Conservation (phyloP, 2,329 filamentous ascomycete genomes). For the Endothia cerciana region DNA sequence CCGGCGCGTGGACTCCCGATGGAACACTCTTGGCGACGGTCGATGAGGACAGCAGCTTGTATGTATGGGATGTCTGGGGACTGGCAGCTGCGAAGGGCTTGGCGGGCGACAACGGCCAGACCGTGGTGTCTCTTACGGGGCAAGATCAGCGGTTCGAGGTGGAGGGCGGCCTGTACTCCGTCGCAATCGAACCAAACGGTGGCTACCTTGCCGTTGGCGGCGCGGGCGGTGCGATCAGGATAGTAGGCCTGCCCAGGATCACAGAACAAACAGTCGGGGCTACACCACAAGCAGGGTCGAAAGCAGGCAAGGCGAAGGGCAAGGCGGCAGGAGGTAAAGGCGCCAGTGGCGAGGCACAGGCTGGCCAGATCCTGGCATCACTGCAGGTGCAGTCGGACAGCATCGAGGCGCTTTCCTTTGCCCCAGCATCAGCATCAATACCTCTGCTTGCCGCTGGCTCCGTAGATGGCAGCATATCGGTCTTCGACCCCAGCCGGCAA, state of each 20-base stretch:
- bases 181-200: slow-evolving; percentile 80
- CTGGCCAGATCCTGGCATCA: slow-evolving; percentile 73
- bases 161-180: slow-evolving; percentile 87
- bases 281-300: slow-evolving; percentile 28
- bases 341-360: slow-evolving; percentile 39
- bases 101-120: slow-evolving; percentile 57
- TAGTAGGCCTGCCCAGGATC: slow-evolving; percentile 79
- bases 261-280: slow-evolving; percentile 31
- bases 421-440: slow-evolving; percentile 50
- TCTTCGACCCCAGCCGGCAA: slow-evolving; percentile 84
- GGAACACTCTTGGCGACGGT: slow-evolving; percentile 87
- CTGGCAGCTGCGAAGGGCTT: slow-evolving; percentile 65
- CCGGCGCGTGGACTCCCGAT: slow-evolving; percentile 88
- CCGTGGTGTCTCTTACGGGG: slow-evolving; percentile 76
- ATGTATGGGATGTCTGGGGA: slow-evolving; percentile 92
- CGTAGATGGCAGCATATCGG: slow-evolving; percentile 76
- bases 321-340: slow-evolving; percentile 33
- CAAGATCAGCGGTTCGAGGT: slow-evolving; percentile 90
- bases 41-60: slow-evolving; percentile 83
- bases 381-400: slow-evolving; percentile 76
- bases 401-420: slow-evolving; percentile 77
- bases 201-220: slow-evolving; percentile 85
- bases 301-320: slow-evolving; percentile 32
- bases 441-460: slow-evolving; percentile 64
- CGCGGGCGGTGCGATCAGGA: slow-evolving; percentile 81